Percentiles rank a stretch among this genome's conserved stretches.
Evolutionary conservation across 2,329 filamentous ascomycete species (phyloP).

Genomic region (Penicillium brasilianum): DNA sequence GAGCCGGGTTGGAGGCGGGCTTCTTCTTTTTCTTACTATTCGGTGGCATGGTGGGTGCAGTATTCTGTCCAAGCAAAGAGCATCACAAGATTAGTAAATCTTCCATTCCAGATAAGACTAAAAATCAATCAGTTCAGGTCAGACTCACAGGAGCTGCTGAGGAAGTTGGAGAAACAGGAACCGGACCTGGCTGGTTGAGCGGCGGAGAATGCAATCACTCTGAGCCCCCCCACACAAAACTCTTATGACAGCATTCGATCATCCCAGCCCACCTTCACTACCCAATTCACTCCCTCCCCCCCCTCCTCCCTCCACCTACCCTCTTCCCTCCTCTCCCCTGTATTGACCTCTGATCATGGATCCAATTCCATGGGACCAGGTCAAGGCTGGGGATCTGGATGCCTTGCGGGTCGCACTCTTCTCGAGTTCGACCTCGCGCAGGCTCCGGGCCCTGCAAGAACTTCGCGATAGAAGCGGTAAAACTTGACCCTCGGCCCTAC

Average conservation of each 20-base stretch:
- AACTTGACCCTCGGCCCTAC: slow-evolving; percentile 11
- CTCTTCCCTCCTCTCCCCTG: slow-evolving; percentile 38
- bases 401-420: slow-evolving; percentile 46
- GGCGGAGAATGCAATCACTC: slow-evolving; percentile 28
- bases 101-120: neutral
- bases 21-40: slow-evolving; percentile 92
- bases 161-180: slow-evolving; percentile 24
- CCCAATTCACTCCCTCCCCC: slow-evolving; percentile 21
- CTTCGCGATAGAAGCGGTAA: slow-evolving; percentile 53
- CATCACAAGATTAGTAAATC: neutral
- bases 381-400: slow-evolving; percentile 48
- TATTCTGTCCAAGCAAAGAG: slow-evolving; percentile 6
- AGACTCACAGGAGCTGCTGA: slow-evolving; percentile 15
- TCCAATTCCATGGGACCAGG: slow-evolving; percentile 51
- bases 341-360: slow-evolving; percentile 47
- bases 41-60: slow-evolving; percentile 63
- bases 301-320: slow-evolving; percentile 22
- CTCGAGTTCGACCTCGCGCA: slow-evolving; percentile 50
- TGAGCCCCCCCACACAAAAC: slow-evolving; percentile 43
- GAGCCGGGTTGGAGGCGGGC: slow-evolving; percentile 79
- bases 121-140: neutral
- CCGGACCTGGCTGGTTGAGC: slow-evolving; percentile 26
- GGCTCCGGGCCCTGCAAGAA: slow-evolving; percentile 49
- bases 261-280: slow-evolving; percentile 33
- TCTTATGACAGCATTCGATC: slow-evolving; percentile 48